A percentile compares a stretch with the other conserved stretches of the same genome.
phyloP scores from a whole-genome alignment of 129 eudicot species.

The Flaveria sonorensis region DNA sequence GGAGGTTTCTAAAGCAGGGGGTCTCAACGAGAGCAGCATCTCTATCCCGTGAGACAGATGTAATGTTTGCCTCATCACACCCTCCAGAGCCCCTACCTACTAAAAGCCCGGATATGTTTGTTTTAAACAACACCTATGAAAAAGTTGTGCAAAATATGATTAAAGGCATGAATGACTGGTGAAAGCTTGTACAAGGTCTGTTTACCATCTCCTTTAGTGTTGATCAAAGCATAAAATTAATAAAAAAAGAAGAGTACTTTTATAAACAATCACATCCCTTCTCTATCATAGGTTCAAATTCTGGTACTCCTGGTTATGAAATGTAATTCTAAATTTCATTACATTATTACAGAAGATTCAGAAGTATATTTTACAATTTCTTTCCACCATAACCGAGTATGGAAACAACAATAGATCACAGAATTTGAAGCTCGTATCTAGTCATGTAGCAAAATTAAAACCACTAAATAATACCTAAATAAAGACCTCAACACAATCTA shows the following conservation, averaged over 20 bases:
- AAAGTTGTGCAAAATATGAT: neutral
- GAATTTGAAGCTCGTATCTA: neutral
- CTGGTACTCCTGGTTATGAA: too few relatives aligned
- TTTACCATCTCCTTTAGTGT: neutral
- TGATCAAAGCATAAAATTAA: neutral
- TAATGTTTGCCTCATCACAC: too few relatives aligned
- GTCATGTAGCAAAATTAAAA: neutral
- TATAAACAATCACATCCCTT: neutral
- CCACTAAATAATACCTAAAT: neutral
- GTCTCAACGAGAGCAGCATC: too few relatives aligned
- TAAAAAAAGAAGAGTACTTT: neutral
- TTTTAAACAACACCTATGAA: neutral
- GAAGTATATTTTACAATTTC: neutral
- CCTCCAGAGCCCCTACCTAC: too few relatives aligned
- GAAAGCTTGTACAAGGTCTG: neutral
- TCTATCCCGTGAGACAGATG: too few relatives aligned
- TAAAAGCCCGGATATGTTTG: too few relatives aligned
- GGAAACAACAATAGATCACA: constrained; percentile 3
- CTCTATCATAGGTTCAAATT: neutral
- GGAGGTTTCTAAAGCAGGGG: too few relatives aligned
- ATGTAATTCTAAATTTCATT: too few relatives aligned
- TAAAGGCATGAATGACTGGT: neutral
- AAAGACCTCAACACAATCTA: neutral
- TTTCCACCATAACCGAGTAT: neutral
- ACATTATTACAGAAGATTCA: neutral